Evolutionary conservation across 805 yeast species (phyloP), one percentile per base, ranked within the genome.

Genomic region (Ogataea neopini): DNA sequence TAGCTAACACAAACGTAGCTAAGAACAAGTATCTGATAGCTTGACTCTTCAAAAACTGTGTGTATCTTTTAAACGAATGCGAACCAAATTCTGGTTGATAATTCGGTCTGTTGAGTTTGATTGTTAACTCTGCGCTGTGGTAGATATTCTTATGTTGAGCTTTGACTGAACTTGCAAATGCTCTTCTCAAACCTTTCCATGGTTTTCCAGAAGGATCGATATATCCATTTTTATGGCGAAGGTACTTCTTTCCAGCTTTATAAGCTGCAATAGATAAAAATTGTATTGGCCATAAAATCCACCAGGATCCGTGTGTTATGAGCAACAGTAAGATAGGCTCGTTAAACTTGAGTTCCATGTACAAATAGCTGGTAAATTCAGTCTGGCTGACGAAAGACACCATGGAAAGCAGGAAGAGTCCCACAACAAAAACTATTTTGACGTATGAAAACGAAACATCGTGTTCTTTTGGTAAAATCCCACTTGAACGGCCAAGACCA

Each of bases 221-320:
- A 42, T 53, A 49, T 4, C 63, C 62, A n/a, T 50, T 52, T 19
- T 41, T 50, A 34, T 50, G 51, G 2, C 38, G 40, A 9, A 43
- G 4, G 34, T 51, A 62, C 49, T 68, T 72, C 39, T 57, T 60
- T 11, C 59, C 29, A 3, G 80, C 69, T 53, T 81, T 78, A 57
- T 68, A 70, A 1, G 70, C 11, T 20, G 83, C 80, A 35, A 85
- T 72, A 2, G 64, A 48, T 0, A 74, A 8, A 8, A 82, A 75
- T 61, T 88, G 96, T 5, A 77, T 41, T 0, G 91, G 92, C 86
- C 89, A 83, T 39, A 86, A 70, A 10, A 78, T 43, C 74, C 81
- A 71, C 95, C 94, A 86, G 9, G 84, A 77, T 2, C 90, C 86
- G 60, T 88, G 96, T 0, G 96, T 88, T 14, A 86, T 66, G 45